Base-by-base conservation (phyloP, 2,329 filamentous ascomycete species). In the Fusarium floridanum region DNA sequence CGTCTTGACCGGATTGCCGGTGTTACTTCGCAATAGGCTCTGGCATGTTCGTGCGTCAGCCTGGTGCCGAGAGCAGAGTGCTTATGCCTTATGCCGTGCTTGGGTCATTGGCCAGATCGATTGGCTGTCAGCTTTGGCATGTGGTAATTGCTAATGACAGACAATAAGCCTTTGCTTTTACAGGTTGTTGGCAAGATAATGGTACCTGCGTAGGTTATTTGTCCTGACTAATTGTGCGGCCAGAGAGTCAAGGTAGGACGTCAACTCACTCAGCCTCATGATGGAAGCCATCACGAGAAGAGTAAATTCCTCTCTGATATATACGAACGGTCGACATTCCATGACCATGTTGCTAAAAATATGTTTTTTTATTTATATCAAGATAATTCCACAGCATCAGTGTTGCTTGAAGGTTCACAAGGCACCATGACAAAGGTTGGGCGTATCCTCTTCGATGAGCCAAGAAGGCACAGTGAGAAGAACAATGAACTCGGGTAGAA, bases 1-100 rank as follows among this genome's bases (percentile, higher is more conserved):
- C 72, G 62, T 70, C 55, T 55, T 61, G 56, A 65, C 62, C 39
- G 60, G 34, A 45, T 36, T 64, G 27, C 61, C 27, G 61, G 65
- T 64, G 57, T 60, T 57, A 62, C 66, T 29, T 36, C 37, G n/a
- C 20, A 50, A 60, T 50, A 48, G n/a, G 48, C 36, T 22, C 41
- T 41, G 17, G 20, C 36, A 32, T 27, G 22, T 37, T 50, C 55
- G 29, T 63, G 22, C 24, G 37, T 61, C 37, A 34, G 45, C 41
- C 39, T 62, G 29, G 39, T 29, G 57, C 56, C 29, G 59, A 61
- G 24, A 61, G 32, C 17, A 56, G 29, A 39, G 32, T 56, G 45
- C 29, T 50, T 55, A 63, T 55, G 45, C 22, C 37, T 50, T 55
- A 63, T 55, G 45, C 22, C 39, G 36, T 57, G 50, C 36, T 57